Evolutionary conservation across 1,284 basidiomycete species (phyloP).

Genomic region (Moniliophthora roreri): DNA sequence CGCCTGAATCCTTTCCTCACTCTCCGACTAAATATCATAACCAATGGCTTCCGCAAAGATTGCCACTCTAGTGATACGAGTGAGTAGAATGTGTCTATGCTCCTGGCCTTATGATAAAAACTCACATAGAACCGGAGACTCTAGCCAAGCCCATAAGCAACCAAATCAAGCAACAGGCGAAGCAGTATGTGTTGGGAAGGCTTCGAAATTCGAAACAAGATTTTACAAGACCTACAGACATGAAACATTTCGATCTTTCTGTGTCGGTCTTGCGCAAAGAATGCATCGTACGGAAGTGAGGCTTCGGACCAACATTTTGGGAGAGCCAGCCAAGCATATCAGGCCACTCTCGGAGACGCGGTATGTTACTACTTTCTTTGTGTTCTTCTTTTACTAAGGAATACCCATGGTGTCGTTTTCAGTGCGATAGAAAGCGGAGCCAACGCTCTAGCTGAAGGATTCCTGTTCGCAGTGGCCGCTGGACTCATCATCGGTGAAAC

Average conservation of each 20-base stretch:
- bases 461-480: constrained; percentile 81
- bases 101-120: not conserved
- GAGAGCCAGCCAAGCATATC: constrained; percentile 74
- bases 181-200: constrained; percentile 52
- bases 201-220: not conserved
- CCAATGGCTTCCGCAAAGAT: constrained; percentile 72
- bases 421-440: constrained; percentile 91
- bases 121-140: constrained; percentile 47
- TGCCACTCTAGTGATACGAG: constrained; percentile 64
- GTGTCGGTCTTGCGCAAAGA: constrained; percentile 77
- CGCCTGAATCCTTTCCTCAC: not conserved
- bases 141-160: constrained; percentile 83
- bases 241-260: constrained; percentile 73
- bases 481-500: constrained; percentile 77
- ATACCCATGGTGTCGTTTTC: too few relatives aligned
- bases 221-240: constrained; percentile 48
- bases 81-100: constrained; percentile 32
- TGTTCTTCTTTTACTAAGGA: not conserved
- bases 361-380: constrained; percentile 41
- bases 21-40: not conserved
- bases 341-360: constrained; percentile 82
- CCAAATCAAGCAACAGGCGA: constrained; percentile 75
- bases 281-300: constrained; percentile 81
- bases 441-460: constrained; percentile 83
- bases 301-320: constrained; percentile 78